A percentile compares a stretch with the other conserved stretches of the same genome.
Evolutionary conservation across 495 filamentous ascomycete species (phyloP).

Genomic region (Hypoxylon intermedium): DNA sequence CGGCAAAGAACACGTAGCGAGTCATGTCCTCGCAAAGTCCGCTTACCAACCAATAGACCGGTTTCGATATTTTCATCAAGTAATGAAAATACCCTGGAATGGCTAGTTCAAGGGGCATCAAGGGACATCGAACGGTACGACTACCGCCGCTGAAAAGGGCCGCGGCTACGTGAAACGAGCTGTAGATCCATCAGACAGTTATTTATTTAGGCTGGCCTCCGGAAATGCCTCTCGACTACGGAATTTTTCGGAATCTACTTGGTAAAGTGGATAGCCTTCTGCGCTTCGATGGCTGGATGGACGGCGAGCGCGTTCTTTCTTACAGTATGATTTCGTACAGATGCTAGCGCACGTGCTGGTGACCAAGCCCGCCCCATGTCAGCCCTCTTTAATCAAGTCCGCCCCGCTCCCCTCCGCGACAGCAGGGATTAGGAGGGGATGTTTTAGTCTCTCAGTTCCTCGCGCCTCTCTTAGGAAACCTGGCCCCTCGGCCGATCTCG

Average conservation of each 20-base stretch:
- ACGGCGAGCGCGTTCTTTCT: slow-evolving; percentile 12
- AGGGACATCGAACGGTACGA: slow-evolving; percentile 20
- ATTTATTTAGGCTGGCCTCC: slow-evolving; percentile 17
- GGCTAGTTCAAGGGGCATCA: slow-evolving; percentile 20
- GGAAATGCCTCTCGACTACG: slow-evolving; percentile 22
- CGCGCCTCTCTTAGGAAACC: background rate
- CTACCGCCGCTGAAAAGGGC: slow-evolving; percentile 23
- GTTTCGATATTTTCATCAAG: slow-evolving; percentile 29
- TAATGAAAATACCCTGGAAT: slow-evolving; percentile 36
- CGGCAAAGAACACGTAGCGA: slow-evolving; percentile 8
- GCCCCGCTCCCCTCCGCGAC: slow-evolving; percentile 35
- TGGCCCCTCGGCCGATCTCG: slow-evolving; percentile 29
- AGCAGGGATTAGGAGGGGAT: slow-evolving; percentile 26
- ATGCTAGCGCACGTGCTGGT: slow-evolving; percentile 32
- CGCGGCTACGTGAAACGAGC: slow-evolving; percentile 20
- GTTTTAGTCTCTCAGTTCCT: background rate
- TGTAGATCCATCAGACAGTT: slow-evolving; percentile 4
- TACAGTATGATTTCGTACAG: slow-evolving; percentile 22
- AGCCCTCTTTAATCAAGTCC: slow-evolving; percentile 35
- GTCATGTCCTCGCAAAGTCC: slow-evolving; percentile 22
- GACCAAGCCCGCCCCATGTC: slow-evolving; percentile 24
- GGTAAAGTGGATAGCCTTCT: slow-evolving; percentile 20
- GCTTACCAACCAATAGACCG: slow-evolving; percentile 23
- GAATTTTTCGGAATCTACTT: slow-evolving; percentile 31
- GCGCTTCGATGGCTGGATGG: slow-evolving; percentile 16